Conservation (phyloP, 345 rosid genomes). For the Melaleuca alternifolia region DNA sequence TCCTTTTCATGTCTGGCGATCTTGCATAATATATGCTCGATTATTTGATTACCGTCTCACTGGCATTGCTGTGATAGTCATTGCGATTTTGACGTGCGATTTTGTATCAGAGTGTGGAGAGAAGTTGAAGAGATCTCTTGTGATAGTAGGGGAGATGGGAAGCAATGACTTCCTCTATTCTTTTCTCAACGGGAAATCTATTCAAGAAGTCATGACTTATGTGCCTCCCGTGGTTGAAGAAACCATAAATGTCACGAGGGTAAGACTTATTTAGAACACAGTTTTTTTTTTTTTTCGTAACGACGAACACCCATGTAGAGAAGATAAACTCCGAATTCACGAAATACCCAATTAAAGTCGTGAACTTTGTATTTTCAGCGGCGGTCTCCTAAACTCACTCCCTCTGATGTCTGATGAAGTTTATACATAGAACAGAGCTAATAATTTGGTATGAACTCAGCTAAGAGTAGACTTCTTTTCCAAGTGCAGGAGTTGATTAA, state of each 20-base stretch:
- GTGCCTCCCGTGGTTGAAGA: constrained; percentile 2
- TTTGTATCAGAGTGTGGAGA: background rate
- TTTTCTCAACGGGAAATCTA: background rate
- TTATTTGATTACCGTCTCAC: background rate
- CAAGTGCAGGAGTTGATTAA: constrained; percentile 1
- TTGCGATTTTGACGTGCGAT: background rate
- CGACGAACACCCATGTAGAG: background rate
- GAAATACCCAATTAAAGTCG: background rate
- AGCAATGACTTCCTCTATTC: constrained; percentile 4
- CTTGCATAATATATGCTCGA: background rate
- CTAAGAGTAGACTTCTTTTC: background rate
- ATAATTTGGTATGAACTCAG: background rate
- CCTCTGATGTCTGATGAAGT: background rate
- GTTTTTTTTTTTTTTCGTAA: background rate
- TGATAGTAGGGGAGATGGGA: constrained; percentile 8
- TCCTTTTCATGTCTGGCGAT: background rate
- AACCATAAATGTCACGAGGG: background rate
- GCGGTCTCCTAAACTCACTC: background rate
- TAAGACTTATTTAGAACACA: background rate
- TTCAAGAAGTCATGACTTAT: background rate
- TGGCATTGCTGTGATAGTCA: background rate
- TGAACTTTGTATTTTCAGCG: background rate
- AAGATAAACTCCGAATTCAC: background rate
- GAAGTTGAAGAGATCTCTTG: constrained; percentile 1
- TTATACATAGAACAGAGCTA: background rate